Base-by-base conservation (phyloP, 2,329 filamentous ascomycete genomes). In the Phialophora verrucosa region DNA sequence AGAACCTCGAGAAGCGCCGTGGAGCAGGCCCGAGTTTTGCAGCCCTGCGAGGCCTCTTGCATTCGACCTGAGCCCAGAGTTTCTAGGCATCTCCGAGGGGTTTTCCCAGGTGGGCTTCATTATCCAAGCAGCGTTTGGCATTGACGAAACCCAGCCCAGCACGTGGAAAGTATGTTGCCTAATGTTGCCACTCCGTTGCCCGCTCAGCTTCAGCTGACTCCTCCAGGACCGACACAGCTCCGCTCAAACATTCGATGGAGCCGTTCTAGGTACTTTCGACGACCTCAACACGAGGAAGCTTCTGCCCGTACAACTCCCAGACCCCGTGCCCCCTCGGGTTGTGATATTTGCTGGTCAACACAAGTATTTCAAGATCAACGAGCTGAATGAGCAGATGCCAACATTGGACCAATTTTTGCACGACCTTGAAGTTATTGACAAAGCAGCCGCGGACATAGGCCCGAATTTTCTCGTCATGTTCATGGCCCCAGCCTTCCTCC, bases 71-170 rank as follows among this genome's bases (percentile, higher is more conserved):
- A 63, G 44, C 1, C 63, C 68, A 44, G 38, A 49, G 38, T 47
- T 66, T 12, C 56, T 70, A 23, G 68, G 66, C 10, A 29, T 66
- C 20, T 66, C 68, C 1, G 68, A 70, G 27, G 68, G 68, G 29
- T 68, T 70, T 29, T 61, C 62, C 20, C 49, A 65, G 38, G 55
- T 31, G 3, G 63, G 59, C 4, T 70, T 54, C 51, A 32, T 14
- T 3, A 62, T 68, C 42, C 53, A 61, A 25, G 66, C 58, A 55
- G 65, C 59, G 8, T 59, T 70, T 12, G 66, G 60, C n/a, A 62
- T 70, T 29, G 61, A 68, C 27, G 51, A 65, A 35, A 29, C 14
- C 8, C 60, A 27, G n/a, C 32, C 68, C 47, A 12, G 35, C n/a
- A 70, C 68, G 1, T 70, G 66, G 68, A 66, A 59, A 56, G 65